Base-by-base conservation (phyloP, 768 basidiomycete genomes). In the Lentinula raphanica region DNA sequence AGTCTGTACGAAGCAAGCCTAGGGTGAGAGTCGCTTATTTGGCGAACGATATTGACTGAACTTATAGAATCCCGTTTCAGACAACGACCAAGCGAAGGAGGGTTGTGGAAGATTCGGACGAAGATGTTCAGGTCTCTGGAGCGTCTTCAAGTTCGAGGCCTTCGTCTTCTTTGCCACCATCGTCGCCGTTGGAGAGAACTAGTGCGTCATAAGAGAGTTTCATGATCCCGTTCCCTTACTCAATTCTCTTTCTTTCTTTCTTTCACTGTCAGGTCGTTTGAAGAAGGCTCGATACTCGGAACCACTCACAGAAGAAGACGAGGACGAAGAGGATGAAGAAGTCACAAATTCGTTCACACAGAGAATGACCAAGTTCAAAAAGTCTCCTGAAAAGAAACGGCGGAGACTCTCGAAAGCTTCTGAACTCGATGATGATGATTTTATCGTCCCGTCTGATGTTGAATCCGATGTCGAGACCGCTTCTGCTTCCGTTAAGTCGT, bases 381-480 rank as follows among this genome's bases (percentile, higher is more conserved):
- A 86, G 64, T 82, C 85, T 1, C 81, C 86, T 0, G 63, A 60
- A 5, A 87, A 86, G 64, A 74, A 74, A 66, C 71, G 13, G n/a
- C 58, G 9, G 56, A 85, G 81, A 68, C 46, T 73, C 69, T 21
- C 74, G 68, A 63, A 64, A 53, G 70, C 74, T 60, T 76, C 65
- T 31, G 82, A 79, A 50, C n/a, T n/a, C n/a, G 86, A 90, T 60
- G 86, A 90, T 50, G 86, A 80, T 62, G 83, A 90, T 59, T 92
- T 92, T 65, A 79, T 90, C 63, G 85, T 80, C 38, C 81, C 85
- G 19, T 84, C 83, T 3, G 42, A 44, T 44, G n/a, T n/a, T n/a
- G 84, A 85, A 44, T 82, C 82, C 11, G 88, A 86, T 23, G 77
- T 75, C 1, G 86, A 86, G 27, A 68, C 68, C 7, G 77, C 71